These are phyloP conservation scores for Hypericum androsaemum DNA, from an alignment of 345 rosid species.

Conservation along the genomic window DNA sequence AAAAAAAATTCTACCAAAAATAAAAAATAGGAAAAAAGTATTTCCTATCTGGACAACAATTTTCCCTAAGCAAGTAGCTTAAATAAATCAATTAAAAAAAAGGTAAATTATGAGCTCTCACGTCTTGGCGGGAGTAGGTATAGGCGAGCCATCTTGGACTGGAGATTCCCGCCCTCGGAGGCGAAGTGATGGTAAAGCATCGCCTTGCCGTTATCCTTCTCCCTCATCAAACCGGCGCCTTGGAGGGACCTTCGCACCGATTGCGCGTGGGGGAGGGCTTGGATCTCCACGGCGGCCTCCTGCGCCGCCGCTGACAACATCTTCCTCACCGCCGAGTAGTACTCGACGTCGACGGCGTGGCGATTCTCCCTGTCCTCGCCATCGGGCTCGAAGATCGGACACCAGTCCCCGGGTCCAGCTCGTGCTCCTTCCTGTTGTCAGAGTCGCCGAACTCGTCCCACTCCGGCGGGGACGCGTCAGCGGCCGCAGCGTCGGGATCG, in stretches of 20 bases:
- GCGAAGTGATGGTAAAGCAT: slow-evolving; percentile 74
- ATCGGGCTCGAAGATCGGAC: slow-evolving; percentile 67
- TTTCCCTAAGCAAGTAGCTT: no score
- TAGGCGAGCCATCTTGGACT: slow-evolving; percentile 93
- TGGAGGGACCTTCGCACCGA: slow-evolving; percentile 61
- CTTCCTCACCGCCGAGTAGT: no score
- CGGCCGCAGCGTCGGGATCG: slow-evolving; percentile 16
- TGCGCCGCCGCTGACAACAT: no score
- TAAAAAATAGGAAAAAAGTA: no score
- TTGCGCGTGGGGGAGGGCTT: slow-evolving; percentile 58
- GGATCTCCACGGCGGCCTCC: slow-evolving; percentile 62
- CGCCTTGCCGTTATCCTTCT: slow-evolving; percentile 61
- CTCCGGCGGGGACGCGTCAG: slow-evolving; percentile 28
- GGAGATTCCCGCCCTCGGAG: slow-evolving; percentile 62
- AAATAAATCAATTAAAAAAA: no score
- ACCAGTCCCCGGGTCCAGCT: slow-evolving; percentile 43
- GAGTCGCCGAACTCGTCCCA: slow-evolving; percentile 79
- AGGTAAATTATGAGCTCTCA: slow-evolving; percentile 24
- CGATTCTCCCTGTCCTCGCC: no score
- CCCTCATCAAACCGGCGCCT: slow-evolving; percentile 63
- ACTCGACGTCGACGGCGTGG: no score
- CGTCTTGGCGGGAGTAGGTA: slow-evolving; percentile 79
- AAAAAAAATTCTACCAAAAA: no score
- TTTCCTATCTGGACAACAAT: no score
- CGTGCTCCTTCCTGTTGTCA: slow-evolving; percentile 54